Base-by-base conservation (phyloP, 495 filamentous ascomycete species). In the Thozetella sp. region DNA sequence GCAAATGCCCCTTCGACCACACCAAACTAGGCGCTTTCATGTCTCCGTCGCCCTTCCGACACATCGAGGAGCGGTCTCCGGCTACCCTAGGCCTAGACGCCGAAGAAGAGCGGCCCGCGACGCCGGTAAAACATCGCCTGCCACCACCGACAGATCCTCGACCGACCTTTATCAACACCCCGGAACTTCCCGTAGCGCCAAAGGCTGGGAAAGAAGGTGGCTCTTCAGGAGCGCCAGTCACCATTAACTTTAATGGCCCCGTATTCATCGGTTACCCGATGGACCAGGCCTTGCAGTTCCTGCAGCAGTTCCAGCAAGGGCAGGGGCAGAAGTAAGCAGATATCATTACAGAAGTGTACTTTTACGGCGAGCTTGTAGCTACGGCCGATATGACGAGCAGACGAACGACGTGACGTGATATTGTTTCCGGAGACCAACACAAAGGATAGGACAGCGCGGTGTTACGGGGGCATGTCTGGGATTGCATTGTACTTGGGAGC, bases 191-290 rank as follows among this genome's bases (percentile, higher is more conserved):
- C 1, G 54, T 64, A 59, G 4, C 56, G 15, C 22, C 67, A 25
- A 55, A 72, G 54, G 60, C 54, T 3, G 59, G 63, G 51, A 67
- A 65, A 22, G 11, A 34, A 25, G 45, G 55, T 19, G 62, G 69
- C 59, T 17, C 63, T 58, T 11, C 81, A 89, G 1, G 86, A 87
- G 63, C 83, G 96, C 79, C 76, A 91, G 0, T 95, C 43, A 9
- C 6, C 6, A 48, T 96, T 46, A 73, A 71, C 50, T 69, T 76
- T 59, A 93, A 88, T 22, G 93, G 93, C 0, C 92, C 93, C 0
- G 91, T 96, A 1, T 96, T 97, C 65, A 90, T 96, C 62, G 93
- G 92, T 0, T 96, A 95, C 67, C 83, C 89, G 1, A 81, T 92
- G 34, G 91, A 95, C 58, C 88, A 95, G 68, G 87, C 90, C 19